These are phyloP conservation scores for Neurospora hispaniola DNA, from an alignment of 495 filamentous ascomycete genomes.

Conservation along the genomic window DNA sequence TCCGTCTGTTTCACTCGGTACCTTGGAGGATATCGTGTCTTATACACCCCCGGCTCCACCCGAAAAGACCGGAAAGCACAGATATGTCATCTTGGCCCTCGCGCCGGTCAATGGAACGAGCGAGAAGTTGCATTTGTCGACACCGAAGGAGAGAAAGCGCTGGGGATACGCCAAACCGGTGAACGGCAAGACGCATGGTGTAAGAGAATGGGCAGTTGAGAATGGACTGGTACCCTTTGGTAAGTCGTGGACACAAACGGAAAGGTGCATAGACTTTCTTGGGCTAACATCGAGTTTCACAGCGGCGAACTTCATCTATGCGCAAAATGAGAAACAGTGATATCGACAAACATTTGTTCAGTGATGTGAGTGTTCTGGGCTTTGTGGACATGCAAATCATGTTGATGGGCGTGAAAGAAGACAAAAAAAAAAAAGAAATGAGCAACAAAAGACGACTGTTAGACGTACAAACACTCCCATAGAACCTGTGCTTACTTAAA, in stretches of 20 bases:
- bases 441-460: not conserved
- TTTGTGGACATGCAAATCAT: not conserved
- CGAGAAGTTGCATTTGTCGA: slow-evolving; percentile 34
- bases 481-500: not conserved
- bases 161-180: slow-evolving; percentile 40
- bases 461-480: not conserved
- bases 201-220: slow-evolving; percentile 51
- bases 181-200: slow-evolving; percentile 43
- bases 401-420: not conserved
- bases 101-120: slow-evolving; percentile 30
- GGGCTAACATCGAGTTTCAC: slow-evolving; percentile 3
- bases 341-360: not conserved
- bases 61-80: slow-evolving; percentile 53
- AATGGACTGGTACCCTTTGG: slow-evolving; percentile 52
- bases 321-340: slow-evolving; percentile 50
- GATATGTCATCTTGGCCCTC: slow-evolving; percentile 56
- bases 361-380: not conserved
- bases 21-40: slow-evolving; percentile 37
- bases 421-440: not conserved
- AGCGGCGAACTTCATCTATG: slow-evolving; percentile 59
- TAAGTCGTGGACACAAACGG: slow-evolving; percentile 22
- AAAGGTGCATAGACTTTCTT: not conserved
- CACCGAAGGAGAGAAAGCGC: slow-evolving; percentile 45
- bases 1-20: slow-evolving; percentile 8
- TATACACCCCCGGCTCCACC: slow-evolving; percentile 56